phyloP scores from a whole-genome alignment of 2,329 filamentous ascomycete species.

The Hypomyces perniciosus region DNA sequence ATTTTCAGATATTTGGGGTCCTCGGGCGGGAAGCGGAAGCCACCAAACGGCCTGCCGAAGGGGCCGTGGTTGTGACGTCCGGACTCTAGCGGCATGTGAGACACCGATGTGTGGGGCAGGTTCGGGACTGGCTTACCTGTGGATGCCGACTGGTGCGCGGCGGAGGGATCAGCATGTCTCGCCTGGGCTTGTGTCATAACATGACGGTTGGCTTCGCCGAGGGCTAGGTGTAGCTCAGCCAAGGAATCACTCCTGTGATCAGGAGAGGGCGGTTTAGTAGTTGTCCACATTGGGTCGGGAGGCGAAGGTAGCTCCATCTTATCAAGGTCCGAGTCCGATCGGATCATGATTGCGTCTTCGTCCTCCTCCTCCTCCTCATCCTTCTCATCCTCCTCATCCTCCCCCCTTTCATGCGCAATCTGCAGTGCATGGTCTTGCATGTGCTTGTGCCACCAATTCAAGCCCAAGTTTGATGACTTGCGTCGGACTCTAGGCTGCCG shows the following conservation, averaged over 20 bases:
- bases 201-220: conserved; percentile 11
- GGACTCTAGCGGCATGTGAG: conserved; percentile 36
- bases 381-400: conserved; percentile 20
- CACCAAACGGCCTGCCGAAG: conserved; percentile 41
- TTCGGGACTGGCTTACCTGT: conserved; percentile 4
- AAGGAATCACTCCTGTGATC: conserved; percentile 24
- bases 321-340: conserved; percentile 37
- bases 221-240: conserved; percentile 16
- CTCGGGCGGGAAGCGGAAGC: conserved; percentile 31
- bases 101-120: conserved; percentile 17
- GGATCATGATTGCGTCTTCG: conserved; percentile 18
- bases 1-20: conserved; percentile 39
- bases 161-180: conserved; percentile 4
- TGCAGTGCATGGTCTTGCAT: conserved; percentile 74
- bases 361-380: conserved; percentile 20
- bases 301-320: conserved; percentile 35
- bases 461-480: conserved; percentile 56
- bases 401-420: conserved; percentile 43
- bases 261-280: conserved; percentile 26
- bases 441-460: conserved; percentile 70
- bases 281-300: conserved; percentile 38
- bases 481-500: conserved; percentile 36
- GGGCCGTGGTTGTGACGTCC: conserved; percentile 30
- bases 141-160: neutral
- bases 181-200: conserved; percentile 13